These are phyloP conservation scores for Oryza glumipatula DNA, from an alignment of 176 grass and related monocot species.

Conservation along the genomic window DNA sequence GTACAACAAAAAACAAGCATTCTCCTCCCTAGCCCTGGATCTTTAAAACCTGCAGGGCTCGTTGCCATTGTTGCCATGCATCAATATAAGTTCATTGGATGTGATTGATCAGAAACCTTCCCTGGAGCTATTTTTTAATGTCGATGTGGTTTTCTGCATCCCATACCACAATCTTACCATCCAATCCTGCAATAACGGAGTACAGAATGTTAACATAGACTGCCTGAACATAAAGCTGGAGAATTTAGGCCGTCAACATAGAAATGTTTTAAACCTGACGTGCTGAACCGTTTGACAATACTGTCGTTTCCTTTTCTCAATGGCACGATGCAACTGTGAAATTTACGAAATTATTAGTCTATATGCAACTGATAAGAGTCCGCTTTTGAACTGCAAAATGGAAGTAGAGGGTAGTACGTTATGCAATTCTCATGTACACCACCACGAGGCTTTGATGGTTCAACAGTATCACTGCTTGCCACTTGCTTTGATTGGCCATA, in stretches of 20 bases:
- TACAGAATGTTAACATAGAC: slow-evolving; percentile 32
- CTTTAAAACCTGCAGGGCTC: slow-evolving; percentile 51
- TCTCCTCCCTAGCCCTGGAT: slow-evolving; percentile 32
- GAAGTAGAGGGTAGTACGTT: slow-evolving; percentile 56
- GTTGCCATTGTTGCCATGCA: neutral
- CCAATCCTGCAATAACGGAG: slow-evolving; percentile 56
- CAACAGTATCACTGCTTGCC: slow-evolving; percentile 64
- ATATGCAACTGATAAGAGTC: neutral
- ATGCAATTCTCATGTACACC: slow-evolving; percentile 98
- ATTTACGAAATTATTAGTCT: neutral
- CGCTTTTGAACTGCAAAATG: neutral
- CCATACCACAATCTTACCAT: slow-evolving; percentile 97
- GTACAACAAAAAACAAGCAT: slow-evolving; percentile 50
- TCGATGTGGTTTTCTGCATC: slow-evolving; percentile 65
- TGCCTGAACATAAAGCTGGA: neutral
- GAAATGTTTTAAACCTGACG: slow-evolving; percentile 66
- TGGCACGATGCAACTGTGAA: slow-evolving; percentile 73
- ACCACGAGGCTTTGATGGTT: slow-evolving; percentile 74
- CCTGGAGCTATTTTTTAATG: slow-evolving; percentile 32
- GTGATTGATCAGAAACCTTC: neutral
- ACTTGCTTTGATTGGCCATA: slow-evolving; percentile 91
- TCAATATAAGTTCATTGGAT: neutral
- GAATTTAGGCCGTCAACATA: neutral
- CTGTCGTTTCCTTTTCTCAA: slow-evolving; percentile 56
- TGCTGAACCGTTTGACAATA: slow-evolving; percentile 76